Evolutionary conservation across 768 basidiomycete genomes (phyloP), one percentile per base, ranked within the genome.

Genomic region (Amanita muscaria): DNA sequence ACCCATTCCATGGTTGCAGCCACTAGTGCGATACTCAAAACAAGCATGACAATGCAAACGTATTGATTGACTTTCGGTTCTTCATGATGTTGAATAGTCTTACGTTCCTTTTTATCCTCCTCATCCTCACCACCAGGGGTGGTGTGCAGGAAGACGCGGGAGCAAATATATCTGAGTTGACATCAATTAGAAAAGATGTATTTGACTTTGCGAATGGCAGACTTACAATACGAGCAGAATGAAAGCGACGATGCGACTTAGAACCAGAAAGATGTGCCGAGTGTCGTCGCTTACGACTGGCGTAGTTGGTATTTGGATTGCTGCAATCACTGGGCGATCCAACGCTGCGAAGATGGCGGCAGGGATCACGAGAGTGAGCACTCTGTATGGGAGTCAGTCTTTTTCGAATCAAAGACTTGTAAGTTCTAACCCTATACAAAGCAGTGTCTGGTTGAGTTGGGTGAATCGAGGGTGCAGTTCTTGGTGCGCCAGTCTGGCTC

Each of bases 1-100:
- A 84, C 79, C 68, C 74, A 84, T 70, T 83, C 81, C 15, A 79
- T 81, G 4, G 84, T 86, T 22, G 69, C 66, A 25, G 76, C 80
- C 77, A 83, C 78, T 23, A 86, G 56, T 8, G 57, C 75, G 32
- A 86, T 72, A 24, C 72, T 72, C 27, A 76, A 34, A 3, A 62
- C 29, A 2, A 87, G 67, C 46, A 80, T 63, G 4, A 59, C 53
- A 11, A 83, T 62, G 53, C 78, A 79, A 2, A 80, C 73, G 62
- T 71, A 83, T 54, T 77, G 79, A 51, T 77, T 83, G 18, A 79
- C 67, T 48, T 76, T 68, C 0, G 83, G 81, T 22, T 76, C 72
- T 8, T 68, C 59, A 46, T 61, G 65, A 23, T 77, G 56, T 8
- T 67, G 67, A 23, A 58, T 56, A 15, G 77, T 73, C 63, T 4